Conservation (phyloP, 1,284 basidiomycete genomes). For the Naganishia cerealis region DNA sequence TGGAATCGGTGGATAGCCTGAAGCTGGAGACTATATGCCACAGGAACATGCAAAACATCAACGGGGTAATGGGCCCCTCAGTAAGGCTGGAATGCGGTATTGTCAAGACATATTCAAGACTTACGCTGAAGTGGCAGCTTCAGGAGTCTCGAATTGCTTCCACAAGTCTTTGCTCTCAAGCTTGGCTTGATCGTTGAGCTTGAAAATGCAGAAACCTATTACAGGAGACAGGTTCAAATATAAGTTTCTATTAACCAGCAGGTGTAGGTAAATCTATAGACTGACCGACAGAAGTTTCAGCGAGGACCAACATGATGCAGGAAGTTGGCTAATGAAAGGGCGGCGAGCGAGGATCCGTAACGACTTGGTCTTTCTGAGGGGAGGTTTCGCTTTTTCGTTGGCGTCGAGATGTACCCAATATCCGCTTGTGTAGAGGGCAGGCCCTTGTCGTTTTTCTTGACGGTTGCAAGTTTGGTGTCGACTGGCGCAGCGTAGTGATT, state of each 20-base stretch:
- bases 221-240: conserved; percentile 54
- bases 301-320: conserved; percentile 55
- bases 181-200: conserved; percentile 86
- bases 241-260: not conserved
- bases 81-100: conserved; percentile 8
- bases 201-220: conserved; percentile 96
- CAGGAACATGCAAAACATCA: conserved; percentile 22
- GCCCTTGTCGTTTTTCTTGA: conserved; percentile 5
- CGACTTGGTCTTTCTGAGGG: conserved; percentile 18
- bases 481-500: not conserved
- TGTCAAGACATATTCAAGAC: conserved; percentile 48
- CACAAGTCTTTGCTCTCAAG: conserved; percentile 80
- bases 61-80: conserved; percentile 25
- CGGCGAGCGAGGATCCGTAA: conserved; percentile 6
- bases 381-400: not conserved
- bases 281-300: conserved; percentile 53
- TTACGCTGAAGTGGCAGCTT: conserved; percentile 86
- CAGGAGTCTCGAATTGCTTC: conserved; percentile 88
- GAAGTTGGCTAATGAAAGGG: not conserved
- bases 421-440: not conserved
- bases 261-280: not conserved
- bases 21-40: conserved; percentile 71
- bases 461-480: not conserved
- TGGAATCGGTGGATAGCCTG: conserved; percentile 95
- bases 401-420: conserved; percentile 1